A percentile compares a stretch with the other conserved stretches of the same genome.
Evolutionary conservation across 345 rosid genomes (phyloP).

Genomic region (Bretschneidera sinensis): DNA sequence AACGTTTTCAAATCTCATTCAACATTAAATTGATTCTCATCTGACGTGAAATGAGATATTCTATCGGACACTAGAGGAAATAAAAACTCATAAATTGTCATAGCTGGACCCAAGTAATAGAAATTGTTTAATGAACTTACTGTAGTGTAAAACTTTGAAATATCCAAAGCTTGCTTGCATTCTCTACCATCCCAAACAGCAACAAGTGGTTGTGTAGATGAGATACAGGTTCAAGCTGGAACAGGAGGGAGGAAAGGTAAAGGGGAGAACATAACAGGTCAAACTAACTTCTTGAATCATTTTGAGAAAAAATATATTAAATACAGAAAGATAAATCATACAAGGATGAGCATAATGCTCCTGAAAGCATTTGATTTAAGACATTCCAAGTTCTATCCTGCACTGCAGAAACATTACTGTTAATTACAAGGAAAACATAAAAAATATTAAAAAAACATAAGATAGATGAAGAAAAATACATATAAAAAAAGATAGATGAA

Average conservation of each 20-base stretch:
- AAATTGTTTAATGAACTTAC: slow-evolving; percentile 3
- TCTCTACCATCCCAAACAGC: not conserved
- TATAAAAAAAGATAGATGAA: not conserved
- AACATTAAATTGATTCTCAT: too few species aligned
- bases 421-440: not conserved
- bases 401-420: not conserved
- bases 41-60: too few species aligned
- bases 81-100: too few species aligned
- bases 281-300: too few species aligned
- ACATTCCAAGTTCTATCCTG: not conserved
- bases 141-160: not conserved
- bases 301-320: slow-evolving; percentile 1
- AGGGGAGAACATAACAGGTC: not conserved
- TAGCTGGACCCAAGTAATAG: not conserved
- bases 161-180: not conserved
- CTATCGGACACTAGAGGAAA: too few species aligned
- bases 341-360: not conserved
- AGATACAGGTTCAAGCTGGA: not conserved
- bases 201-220: not conserved
- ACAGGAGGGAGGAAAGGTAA: not conserved
- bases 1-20: too few species aligned
- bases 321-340: slow-evolving; percentile 2
- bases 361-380: not conserved
- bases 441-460: not conserved
- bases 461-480: not conserved